Conservation (phyloP, 495 filamentous ascomycete genomes). For the Ascodesmis nigricans region DNA sequence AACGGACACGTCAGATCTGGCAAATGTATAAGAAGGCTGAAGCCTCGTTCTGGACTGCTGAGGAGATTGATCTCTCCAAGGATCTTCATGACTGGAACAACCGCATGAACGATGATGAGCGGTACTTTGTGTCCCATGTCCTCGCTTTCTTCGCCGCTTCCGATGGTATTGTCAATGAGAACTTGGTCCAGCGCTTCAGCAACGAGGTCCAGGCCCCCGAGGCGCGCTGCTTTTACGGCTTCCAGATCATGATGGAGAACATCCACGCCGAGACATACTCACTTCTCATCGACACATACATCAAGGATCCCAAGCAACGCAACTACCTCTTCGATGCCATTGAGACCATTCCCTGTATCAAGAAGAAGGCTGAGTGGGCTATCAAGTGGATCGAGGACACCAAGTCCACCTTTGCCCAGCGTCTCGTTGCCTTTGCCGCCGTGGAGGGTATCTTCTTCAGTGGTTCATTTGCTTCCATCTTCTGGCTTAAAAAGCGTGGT, state of each 20-base stretch:
- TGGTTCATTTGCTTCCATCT: slow-evolving; percentile 97
- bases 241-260: slow-evolving; percentile 99
- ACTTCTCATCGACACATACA: slow-evolving; percentile 96
- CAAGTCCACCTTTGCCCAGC: slow-evolving; percentile 80
- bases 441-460: slow-evolving; percentile 99
- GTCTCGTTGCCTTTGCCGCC: slow-evolving; percentile 89
- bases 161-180: slow-evolving; percentile 98
- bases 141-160: slow-evolving; percentile 99
- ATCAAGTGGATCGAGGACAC: slow-evolving; percentile 83
- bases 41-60: slow-evolving; percentile 98
- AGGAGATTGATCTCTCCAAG: slow-evolving; percentile 97
- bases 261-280: slow-evolving; percentile 99
- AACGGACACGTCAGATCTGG: slow-evolving; percentile 52
- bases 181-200: slow-evolving; percentile 92
- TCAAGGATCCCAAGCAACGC: slow-evolving; percentile 93
- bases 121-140: slow-evolving; percentile 94
- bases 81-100: slow-evolving; percentile 99
- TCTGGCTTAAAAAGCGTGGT: slow-evolving; percentile 99
- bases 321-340: slow-evolving; percentile 94
- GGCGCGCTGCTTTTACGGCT: slow-evolving; percentile 98
- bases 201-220: slow-evolving; percentile 93
- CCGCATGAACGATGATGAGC: slow-evolving; percentile 85
- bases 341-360: slow-evolving; percentile 92
- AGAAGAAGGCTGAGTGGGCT: slow-evolving; percentile 96
- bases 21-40: slow-evolving; percentile 99